phyloP scores from a whole-genome alignment of 2,329 filamentous ascomycete species.

The Zymoseptoria pseudotritici region DNA sequence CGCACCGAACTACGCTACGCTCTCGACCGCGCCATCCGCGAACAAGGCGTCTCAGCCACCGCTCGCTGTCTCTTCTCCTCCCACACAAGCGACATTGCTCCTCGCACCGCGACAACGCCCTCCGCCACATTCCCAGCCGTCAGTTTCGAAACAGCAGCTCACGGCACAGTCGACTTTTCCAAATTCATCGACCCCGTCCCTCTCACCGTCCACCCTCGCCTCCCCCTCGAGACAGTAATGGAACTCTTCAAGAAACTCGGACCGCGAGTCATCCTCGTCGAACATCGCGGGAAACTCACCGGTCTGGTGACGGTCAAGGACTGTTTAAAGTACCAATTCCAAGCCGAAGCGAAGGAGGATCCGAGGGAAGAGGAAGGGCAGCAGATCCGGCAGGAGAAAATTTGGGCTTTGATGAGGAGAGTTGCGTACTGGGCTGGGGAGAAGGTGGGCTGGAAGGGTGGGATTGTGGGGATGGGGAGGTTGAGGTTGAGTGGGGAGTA shows the following conservation, averaged over 20 bases:
- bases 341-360: conserved; percentile 79
- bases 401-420: conserved; percentile 47
- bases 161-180: conserved; percentile 63
- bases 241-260: conserved; percentile 98
- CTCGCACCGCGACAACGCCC: conserved; percentile 25
- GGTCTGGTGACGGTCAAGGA: conserved; percentile 95
- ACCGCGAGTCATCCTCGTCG: conserved; percentile 83
- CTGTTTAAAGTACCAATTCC: conserved; percentile 95
- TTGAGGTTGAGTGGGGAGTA: conserved; percentile 4
- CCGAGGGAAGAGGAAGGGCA: conserved; percentile 52
- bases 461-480: conserved; percentile 16
- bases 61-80: conserved; percentile 69
- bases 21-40: conserved; percentile 67
- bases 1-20: conserved; percentile 87
- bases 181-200: conserved; percentile 85
- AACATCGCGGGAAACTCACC: conserved; percentile 74
- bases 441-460: conserved; percentile 15
- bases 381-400: conserved; percentile 53
- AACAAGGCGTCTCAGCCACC: conserved; percentile 54
- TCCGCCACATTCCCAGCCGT: conserved; percentile 29
- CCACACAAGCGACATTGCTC: conserved; percentile 3
- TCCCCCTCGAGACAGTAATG: conserved; percentile 95
- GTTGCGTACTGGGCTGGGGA: conserved; percentile 23
- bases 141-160: conserved; percentile 49
- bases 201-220: conserved; percentile 79